These are phyloP conservation scores for Hamigera avellanea DNA, from an alignment of 495 filamentous ascomycete genomes.

Conservation along the genomic window DNA sequence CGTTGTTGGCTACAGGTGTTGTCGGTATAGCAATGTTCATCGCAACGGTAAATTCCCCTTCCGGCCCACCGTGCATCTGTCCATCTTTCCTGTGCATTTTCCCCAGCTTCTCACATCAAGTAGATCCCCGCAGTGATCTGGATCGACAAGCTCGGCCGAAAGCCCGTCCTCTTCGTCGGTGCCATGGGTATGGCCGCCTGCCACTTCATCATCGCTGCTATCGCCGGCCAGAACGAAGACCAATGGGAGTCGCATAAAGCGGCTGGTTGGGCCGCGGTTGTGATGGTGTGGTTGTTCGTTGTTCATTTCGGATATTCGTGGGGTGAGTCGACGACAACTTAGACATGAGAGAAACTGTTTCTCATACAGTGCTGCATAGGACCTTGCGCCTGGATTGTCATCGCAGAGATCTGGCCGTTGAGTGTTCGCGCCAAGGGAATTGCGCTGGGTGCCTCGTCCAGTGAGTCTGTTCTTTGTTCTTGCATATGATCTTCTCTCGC, in stretches of 20 bases:
- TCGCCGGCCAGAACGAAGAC: conserved; percentile 49
- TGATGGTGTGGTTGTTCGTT: conserved; percentile 68
- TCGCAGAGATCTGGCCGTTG: conserved; percentile 69
- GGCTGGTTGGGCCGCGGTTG: conserved; percentile 61
- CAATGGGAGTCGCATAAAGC: conserved; percentile 46
- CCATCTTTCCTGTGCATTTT: not conserved
- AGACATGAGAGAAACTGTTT: not conserved
- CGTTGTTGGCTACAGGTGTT: conserved; percentile 58
- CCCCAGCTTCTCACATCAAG: not conserved
- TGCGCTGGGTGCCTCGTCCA: conserved; percentile 51
- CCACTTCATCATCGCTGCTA: conserved; percentile 59
- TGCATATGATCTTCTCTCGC: not conserved
- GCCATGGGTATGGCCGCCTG: conserved; percentile 51
- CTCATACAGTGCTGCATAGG: conserved; percentile 2
- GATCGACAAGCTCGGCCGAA: conserved; percentile 56
- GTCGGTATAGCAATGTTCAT: conserved; percentile 53
- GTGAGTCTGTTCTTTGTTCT: conserved; percentile 10
- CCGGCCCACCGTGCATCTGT: not conserved
- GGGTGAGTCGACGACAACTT: conserved; percentile 26
- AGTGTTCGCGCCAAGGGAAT: conserved; percentile 65
- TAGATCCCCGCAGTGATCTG: conserved; percentile 54
- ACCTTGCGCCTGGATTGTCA: conserved; percentile 53
- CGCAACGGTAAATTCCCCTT: conserved; percentile 8
- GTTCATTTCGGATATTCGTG: conserved; percentile 65
- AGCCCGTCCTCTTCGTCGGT: conserved; percentile 51